Evolutionary conservation across 192 early-diverging fungal species (phyloP), one percentile per base, ranked within the genome.

Genomic region (Phlyctochytrium planicorne): DNA sequence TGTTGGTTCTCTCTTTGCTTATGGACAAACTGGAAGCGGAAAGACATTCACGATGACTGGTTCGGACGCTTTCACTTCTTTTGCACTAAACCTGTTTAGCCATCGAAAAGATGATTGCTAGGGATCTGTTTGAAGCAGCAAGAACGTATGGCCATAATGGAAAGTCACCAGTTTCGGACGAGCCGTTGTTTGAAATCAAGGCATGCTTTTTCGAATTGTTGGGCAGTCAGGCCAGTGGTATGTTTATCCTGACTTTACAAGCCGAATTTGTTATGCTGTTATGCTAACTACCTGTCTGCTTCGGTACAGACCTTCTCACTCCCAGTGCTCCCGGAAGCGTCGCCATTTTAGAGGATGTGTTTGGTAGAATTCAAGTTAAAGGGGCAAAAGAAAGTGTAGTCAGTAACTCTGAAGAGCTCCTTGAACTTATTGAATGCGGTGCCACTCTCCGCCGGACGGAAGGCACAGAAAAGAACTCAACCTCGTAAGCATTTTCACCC

Each of bases 11-110:
- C 27, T 82, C 12, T 69, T 85, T 50, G 79, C 79, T 12, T 80
- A 79, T 69, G 84, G 84, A 2, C 83, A 86, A 69, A 86, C 83
- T 2, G 83, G 81, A 30, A 66, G 62, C 47, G 83, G 82, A 40
- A 83, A 86, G 75, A 86, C 83, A 3, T 68, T 53, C 60, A 86
- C 83, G 1, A 76, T 86, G 71, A 78, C 73, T 30, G 65, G 63
- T 72, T n/a, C 0, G 70, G 60, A 62, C 24, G 60, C 32, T 6
- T 27, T 34, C 32, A n/a, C 60, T 16, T 62, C 12, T 61, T 10
- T 10, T 3, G 30, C n/a, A 29, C 3, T 6, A 64, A 29, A 67
- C n/a, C n/a, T n/a, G n/a, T n/a, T n/a, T n/a, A n/a, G 73, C 66
- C 4, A 65, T 82, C 24, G 77, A 82, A 57, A 63, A 76, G 50